phyloP scores from a whole-genome alignment of 441 rosid genomes.

The Sinapis alba region DNA sequence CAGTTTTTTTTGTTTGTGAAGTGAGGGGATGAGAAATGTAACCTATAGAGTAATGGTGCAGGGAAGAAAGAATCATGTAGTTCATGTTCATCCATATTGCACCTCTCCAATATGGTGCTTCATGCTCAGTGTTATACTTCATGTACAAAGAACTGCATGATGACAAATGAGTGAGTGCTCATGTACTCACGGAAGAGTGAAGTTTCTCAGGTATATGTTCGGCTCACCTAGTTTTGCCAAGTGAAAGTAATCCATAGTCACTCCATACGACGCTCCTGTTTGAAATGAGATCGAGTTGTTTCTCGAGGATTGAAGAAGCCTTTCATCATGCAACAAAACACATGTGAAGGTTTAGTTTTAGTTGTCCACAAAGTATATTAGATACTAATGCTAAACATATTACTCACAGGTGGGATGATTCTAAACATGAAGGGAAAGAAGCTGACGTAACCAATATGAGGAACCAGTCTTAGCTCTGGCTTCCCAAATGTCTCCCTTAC shows the following conservation, averaged over 20 bases:
- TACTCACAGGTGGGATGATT: conserved; percentile 91
- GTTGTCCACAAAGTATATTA: background rate
- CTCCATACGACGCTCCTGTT: conserved; percentile 78
- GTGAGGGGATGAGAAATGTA: conserved; percentile 4
- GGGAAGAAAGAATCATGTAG: conserved; percentile 89
- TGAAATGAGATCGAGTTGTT: conserved; percentile 88
- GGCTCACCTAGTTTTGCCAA: conserved; percentile 80
- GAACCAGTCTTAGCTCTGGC: conserved; percentile 81
- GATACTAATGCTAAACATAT: background rate
- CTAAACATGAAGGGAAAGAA: conserved; percentile 91
- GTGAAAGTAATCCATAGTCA: conserved; percentile 88
- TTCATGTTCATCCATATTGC: conserved; percentile 98
- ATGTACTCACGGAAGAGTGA: background rate
- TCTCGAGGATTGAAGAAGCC: conserved; percentile 84
- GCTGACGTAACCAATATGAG: conserved; percentile 95
- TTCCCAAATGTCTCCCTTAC: conserved; percentile 73
- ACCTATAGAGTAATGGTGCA: conserved; percentile 74
- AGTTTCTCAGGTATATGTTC: background rate
- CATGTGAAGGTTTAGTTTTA: conserved; percentile 12
- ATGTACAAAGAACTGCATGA: conserved; percentile 80
- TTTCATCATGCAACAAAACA: conserved; percentile 30
- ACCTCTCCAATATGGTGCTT: conserved; percentile 99
- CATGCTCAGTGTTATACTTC: conserved; percentile 87
- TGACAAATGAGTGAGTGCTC: background rate
- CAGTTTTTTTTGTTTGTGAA: background rate